Percentiles rank a stretch among this genome's conserved stretches.
phyloP scores from a whole-genome alignment of 148 eudicot species.

The Amaranthus cruentus region DNA sequence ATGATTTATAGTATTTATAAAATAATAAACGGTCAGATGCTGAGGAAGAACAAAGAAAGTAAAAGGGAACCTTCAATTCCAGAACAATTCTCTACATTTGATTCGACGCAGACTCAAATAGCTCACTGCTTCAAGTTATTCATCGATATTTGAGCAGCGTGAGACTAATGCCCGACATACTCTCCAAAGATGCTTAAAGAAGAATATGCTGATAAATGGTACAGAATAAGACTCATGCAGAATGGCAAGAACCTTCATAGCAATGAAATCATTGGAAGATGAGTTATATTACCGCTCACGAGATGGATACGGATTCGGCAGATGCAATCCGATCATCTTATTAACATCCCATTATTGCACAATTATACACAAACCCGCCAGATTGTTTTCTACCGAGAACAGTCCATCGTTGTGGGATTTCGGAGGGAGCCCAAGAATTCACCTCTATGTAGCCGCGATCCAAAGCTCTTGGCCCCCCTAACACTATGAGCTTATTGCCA shows the following conservation, averaged over 20 bases:
- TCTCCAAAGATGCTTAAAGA: slow-evolving; percentile 10
- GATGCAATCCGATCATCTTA: not conserved
- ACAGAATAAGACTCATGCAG: slow-evolving; percentile 20
- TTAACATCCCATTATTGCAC: slow-evolving; percentile 91
- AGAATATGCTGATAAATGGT: slow-evolving; percentile 17
- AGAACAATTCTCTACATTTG: slow-evolving; percentile 15
- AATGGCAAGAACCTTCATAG: slow-evolving; percentile 12
- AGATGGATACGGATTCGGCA: not conserved
- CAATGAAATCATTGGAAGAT: not conserved
- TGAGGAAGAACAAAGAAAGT: not conserved
- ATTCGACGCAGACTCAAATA: slow-evolving; percentile 14
- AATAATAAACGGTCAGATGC: slow-evolving; percentile 5
- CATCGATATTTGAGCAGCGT: slow-evolving; percentile 9
- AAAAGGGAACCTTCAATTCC: slow-evolving; percentile 4
- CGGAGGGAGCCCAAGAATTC: slow-evolving; percentile 62
- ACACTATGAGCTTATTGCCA: slow-evolving; percentile 61
- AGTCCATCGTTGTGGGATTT: slow-evolving; percentile 57
- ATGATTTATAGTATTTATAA: not conserved
- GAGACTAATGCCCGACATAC: slow-evolving; percentile 12
- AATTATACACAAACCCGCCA: slow-evolving; percentile 70
- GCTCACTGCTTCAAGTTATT: slow-evolving; percentile 21
- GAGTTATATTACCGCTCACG: slow-evolving; percentile 5
- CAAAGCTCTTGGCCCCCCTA: slow-evolving; percentile 54
- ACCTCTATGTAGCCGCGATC: slow-evolving; percentile 62
- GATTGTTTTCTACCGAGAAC: slow-evolving; percentile 59